A percentile compares a stretch with the other conserved stretches of the same genome.
Conservation (phyloP, 2,329 filamentous ascomycete genomes). For the Endothia cerciana region DNA sequence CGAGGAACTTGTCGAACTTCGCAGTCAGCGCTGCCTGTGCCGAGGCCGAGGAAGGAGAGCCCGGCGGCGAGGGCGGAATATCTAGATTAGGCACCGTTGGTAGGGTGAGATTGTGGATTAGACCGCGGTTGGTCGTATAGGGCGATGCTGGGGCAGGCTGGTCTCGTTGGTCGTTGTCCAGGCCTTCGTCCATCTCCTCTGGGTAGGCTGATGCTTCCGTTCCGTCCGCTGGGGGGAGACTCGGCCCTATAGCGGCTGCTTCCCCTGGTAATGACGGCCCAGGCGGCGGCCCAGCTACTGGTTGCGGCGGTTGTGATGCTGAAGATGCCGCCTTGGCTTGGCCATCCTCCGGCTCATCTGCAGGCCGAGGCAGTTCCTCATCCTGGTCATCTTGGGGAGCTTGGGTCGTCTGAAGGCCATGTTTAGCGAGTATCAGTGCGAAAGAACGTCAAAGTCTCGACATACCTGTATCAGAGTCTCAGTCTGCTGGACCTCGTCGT, state of each 20-base stretch:
- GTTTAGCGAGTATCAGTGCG: background rate
- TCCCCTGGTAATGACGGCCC: constrained; percentile 13
- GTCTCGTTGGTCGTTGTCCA: background rate
- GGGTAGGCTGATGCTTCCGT: constrained; percentile 29
- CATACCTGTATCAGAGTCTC: constrained; percentile 16
- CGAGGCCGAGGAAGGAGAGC: constrained; percentile 36
- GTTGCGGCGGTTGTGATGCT: constrained; percentile 7
- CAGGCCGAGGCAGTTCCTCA: background rate
- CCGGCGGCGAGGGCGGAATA: constrained; percentile 73
- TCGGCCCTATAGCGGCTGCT: constrained; percentile 26
- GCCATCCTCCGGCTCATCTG: background rate
- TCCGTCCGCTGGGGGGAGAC: constrained; percentile 25
- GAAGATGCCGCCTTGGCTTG: background rate
- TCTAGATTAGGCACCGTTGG: constrained; percentile 72
- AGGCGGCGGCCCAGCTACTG: background rate
- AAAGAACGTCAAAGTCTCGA: no score
- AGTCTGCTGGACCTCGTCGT: constrained; percentile 40
- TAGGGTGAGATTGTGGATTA: constrained; percentile 73
- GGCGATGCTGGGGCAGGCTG: constrained; percentile 55
- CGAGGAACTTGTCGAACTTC: constrained; percentile 75
- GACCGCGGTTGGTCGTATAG: constrained; percentile 66
- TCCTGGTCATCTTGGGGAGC: no score
- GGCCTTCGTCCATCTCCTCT: constrained; percentile 22
- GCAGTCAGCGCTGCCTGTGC: constrained; percentile 50
- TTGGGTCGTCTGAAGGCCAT: background rate